Percentiles rank a stretch among this genome's conserved stretches.
phyloP scores from a whole-genome alignment of 139 green algal species.

The Nannochloris sp. region DNA sequence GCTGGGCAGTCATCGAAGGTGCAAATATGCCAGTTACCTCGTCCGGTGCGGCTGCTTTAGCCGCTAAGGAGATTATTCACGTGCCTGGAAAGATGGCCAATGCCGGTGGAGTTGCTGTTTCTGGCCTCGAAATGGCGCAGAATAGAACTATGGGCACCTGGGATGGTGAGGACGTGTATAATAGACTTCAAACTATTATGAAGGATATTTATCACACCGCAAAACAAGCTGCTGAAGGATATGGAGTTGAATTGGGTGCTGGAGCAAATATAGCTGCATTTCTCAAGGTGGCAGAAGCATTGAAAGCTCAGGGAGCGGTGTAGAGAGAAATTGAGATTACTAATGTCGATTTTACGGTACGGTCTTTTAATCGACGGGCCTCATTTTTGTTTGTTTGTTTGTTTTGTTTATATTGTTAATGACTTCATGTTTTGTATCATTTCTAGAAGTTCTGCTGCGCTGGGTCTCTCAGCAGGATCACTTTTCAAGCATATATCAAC shows the following conservation, averaged over 20 bases:
- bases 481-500: background rate
- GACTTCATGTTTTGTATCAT: background rate
- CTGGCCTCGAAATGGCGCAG: slow-evolving; percentile 79
- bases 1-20: slow-evolving; percentile 63
- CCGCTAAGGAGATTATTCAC: slow-evolving; percentile 26
- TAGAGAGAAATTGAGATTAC: background rate
- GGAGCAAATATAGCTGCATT: slow-evolving; percentile 17
- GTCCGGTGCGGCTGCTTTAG: slow-evolving; percentile 50
- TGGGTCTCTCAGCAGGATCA: background rate
- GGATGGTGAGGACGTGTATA: slow-evolving; percentile 59
- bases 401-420: no score
- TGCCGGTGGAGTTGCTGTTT: slow-evolving; percentile 64
- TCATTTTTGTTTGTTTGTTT: background rate
- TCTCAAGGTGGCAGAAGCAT: slow-evolving; percentile 9
- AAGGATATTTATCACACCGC: background rate
- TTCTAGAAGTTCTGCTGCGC: background rate
- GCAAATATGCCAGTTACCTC: slow-evolving; percentile 78
- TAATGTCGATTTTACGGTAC: background rate
- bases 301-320: background rate
- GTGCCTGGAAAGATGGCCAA: slow-evolving; percentile 52
- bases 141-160: slow-evolving; percentile 62
- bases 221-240: slow-evolving; percentile 4
- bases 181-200: slow-evolving; percentile 36
- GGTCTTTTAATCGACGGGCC: no score
- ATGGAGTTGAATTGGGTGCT: slow-evolving; percentile 4